Evolutionary conservation across 305 asterid genomes (phyloP).

Genomic region (Andrographis paniculata): DNA sequence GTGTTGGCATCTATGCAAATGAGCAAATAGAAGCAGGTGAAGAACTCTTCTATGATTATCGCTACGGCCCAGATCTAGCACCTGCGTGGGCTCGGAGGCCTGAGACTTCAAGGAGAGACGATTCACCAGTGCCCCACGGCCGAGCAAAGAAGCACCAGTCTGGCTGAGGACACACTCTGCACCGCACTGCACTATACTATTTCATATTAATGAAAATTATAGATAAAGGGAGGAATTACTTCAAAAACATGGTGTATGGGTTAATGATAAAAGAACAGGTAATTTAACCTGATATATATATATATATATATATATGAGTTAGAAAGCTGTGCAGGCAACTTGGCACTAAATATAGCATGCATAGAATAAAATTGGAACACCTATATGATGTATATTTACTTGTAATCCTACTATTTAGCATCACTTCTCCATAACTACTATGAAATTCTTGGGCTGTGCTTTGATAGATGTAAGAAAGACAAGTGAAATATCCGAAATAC

Average conservation of each 20-base stretch:
- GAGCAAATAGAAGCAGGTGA: conserved; percentile 78
- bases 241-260: too few species aligned
- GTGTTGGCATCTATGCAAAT: conserved; percentile 91
- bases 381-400: too few species aligned
- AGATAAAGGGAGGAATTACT: too few species aligned
- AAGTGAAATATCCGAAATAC: too few species aligned
- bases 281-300: too few species aligned
- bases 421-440: too few species aligned
- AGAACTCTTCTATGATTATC: conserved; percentile 91
- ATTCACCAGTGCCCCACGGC: conserved; percentile 48
- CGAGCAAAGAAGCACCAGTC: conserved; percentile 96
- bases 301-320: neutral
- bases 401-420: too few species aligned
- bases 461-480: too few species aligned
- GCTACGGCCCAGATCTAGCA: conserved; percentile 93
- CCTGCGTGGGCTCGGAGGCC: conserved; percentile 94
- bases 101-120: conserved; percentile 59
- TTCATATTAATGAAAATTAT: conserved; percentile 2
- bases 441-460: too few species aligned
- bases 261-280: too few species aligned
- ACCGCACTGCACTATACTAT: neutral
- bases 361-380: conserved; percentile 6
- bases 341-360: neutral
- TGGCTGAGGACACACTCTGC: conserved; percentile 24
- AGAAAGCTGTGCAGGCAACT: neutral